Evolutionary conservation across 2,329 filamentous ascomycete species (phyloP).

Genomic region (Trichoderma arundinaceum): DNA sequence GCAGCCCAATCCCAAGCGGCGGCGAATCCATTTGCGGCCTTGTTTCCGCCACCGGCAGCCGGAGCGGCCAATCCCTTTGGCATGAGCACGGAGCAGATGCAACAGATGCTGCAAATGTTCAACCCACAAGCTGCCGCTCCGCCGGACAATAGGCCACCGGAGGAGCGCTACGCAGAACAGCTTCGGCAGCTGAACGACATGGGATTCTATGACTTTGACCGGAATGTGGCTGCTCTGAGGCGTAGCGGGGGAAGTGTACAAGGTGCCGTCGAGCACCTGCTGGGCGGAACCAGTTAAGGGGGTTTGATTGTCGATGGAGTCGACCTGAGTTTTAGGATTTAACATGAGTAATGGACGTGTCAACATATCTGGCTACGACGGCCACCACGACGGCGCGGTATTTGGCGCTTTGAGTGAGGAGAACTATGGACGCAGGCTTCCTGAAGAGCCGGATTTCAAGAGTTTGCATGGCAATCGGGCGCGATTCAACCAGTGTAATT

Average conservation of each 20-base stretch:
- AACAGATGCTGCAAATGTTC: constrained; percentile 60
- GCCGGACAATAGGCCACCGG: constrained; percentile 83
- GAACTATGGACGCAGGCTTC: not conserved
- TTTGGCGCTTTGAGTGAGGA: constrained; percentile 8
- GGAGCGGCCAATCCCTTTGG: constrained; percentile 49
- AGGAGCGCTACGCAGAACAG: constrained; percentile 91
- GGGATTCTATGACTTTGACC: constrained; percentile 97
- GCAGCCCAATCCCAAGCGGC: constrained; percentile 43
- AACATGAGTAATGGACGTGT: constrained; percentile 16
- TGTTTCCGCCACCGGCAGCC: constrained; percentile 56
- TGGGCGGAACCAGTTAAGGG: constrained; percentile 46
- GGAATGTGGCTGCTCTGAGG: constrained; percentile 86
- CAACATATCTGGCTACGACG: constrained; percentile 4
- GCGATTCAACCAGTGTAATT: constrained; percentile 28
- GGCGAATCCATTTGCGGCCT: constrained; percentile 69
- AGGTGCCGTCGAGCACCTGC: constrained; percentile 80
- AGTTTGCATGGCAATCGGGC: constrained; percentile 28
- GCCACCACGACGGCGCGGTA: not conserved
- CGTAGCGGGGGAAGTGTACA: constrained; percentile 93
- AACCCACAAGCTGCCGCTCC: constrained; percentile 54
- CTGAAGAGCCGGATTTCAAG: constrained; percentile 5
- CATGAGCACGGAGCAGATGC: constrained; percentile 61
- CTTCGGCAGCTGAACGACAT: constrained; percentile 95
- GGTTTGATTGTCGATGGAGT: not conserved
- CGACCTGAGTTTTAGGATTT: not conserved